Conservation (phyloP, 2,329 filamentous ascomycete species). For the Epichloe baconii region DNA sequence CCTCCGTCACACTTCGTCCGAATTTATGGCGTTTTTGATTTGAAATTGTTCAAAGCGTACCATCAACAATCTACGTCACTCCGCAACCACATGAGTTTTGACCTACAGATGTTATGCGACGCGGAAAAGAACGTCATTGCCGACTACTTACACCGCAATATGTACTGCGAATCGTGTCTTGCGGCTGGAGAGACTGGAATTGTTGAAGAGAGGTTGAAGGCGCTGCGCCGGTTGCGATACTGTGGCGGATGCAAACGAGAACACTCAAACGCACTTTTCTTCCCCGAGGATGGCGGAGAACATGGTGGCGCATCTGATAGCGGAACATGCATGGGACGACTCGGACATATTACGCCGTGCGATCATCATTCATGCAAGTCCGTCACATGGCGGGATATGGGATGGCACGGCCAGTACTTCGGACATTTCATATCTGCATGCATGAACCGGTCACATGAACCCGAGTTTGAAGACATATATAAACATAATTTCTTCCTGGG, state of each 20-base stretch:
- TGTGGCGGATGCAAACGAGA: neutral
- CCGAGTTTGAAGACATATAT: neutral
- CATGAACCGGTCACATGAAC: neutral
- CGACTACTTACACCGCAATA: neutral
- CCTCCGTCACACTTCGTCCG: neutral
- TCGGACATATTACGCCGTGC: conserved; percentile 1
- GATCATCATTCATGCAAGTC: neutral
- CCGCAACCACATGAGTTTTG: neutral
- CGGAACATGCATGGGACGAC: neutral
- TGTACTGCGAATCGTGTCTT: neutral
- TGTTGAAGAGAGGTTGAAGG: neutral
- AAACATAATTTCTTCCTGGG: neutral
- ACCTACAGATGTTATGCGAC: neutral
- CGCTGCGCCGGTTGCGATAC: neutral
- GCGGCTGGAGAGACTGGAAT: neutral
- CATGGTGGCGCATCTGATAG: neutral
- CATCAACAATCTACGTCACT: neutral
- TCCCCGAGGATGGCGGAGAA: neutral
- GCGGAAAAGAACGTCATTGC: neutral
- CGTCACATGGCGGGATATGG: neutral
- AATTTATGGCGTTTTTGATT: neutral
- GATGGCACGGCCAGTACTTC: rapidly evolving
- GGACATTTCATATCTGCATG: neutral
- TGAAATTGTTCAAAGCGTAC: neutral
- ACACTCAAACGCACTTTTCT: neutral